Conservation (phyloP, 148 eudicot genomes). For the Camellia sinensis region DNA sequence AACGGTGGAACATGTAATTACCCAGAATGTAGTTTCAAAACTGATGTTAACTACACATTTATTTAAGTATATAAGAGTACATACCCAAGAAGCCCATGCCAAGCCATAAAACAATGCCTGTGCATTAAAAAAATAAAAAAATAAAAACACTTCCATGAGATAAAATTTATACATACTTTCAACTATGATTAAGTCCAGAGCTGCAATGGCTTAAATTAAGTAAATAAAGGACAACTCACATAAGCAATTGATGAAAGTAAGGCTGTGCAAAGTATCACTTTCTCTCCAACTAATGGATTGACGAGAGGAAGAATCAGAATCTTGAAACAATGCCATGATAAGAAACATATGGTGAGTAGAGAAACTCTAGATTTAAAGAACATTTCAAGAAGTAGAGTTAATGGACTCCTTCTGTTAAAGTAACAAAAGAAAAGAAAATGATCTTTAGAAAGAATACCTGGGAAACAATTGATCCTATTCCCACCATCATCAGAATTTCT, state of each 20-base stretch:
- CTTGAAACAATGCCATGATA: conserved; percentile 31
- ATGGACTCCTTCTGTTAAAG: not conserved
- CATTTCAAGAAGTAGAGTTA: not conserved
- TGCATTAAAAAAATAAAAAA: conserved; percentile 6
- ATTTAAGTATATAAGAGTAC: conserved; percentile 15
- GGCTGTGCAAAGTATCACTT: conserved; percentile 56
- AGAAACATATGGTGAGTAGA: not conserved
- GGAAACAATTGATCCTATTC: conserved; percentile 80
- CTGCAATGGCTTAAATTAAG: not conserved
- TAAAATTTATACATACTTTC: not conserved
- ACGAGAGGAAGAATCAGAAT: conserved; percentile 67
- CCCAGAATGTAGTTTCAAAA: not conserved
- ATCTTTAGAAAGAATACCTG: conserved; percentile 48
- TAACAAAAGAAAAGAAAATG: not conserved
- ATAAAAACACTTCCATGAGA: not conserved
- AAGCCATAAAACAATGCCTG: conserved; percentile 89
- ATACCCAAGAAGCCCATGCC: conserved; percentile 98
- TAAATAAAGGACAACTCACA: conserved; percentile 43
- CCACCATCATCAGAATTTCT: conserved; percentile 77
- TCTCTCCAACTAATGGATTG: conserved; percentile 89
- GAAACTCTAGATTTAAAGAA: not conserved
- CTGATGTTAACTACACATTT: not conserved
- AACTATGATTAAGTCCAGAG: not conserved
- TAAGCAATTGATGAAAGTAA: conserved; percentile 73
- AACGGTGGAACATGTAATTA: not conserved